Evolutionary conservation across 306 rosid species (phyloP).

Genomic region (Mimosa pudica): DNA sequence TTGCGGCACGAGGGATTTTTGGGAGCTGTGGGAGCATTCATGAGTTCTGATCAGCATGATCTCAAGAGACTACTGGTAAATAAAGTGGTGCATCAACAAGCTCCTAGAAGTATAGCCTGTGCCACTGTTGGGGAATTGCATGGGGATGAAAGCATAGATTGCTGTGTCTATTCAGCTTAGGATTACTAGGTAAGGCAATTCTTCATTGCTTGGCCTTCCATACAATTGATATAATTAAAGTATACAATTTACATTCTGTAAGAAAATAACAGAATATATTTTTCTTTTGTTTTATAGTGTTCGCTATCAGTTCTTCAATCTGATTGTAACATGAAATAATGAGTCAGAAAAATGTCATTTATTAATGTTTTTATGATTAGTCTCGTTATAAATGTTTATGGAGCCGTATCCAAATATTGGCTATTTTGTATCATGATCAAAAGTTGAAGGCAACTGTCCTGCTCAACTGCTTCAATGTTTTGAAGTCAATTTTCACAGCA

Average conservation of each 20-base stretch:
- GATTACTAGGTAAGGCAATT: constrained; percentile 41
- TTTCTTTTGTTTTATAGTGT: neutral
- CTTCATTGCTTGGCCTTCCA: constrained; percentile 48
- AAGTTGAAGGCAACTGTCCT: neutral
- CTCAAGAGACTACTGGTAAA: constrained; percentile 55
- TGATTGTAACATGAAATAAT: neutral
- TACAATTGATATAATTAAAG: constrained; percentile 32
- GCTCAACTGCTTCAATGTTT: too few species aligned
- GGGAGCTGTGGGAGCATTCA: constrained; percentile 88
- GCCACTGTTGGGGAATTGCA: constrained; percentile 50
- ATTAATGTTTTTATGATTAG: neutral
- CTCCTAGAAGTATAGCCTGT: constrained; percentile 43
- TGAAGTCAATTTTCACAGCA: too few species aligned
- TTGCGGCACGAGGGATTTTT: constrained; percentile 94
- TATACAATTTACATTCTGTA: constrained; percentile 29
- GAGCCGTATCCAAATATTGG: neutral
- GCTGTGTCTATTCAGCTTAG: constrained; percentile 62
- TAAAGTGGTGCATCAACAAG: constrained; percentile 46
- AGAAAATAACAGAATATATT: neutral
- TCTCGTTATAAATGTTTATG: neutral
- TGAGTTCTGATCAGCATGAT: constrained; percentile 74
- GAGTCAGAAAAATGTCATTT: neutral
- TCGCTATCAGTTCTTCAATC: neutral
- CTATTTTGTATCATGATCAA: constrained; percentile 8
- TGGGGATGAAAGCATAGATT: constrained; percentile 76